Evolutionary conservation across 345 rosid species (phyloP).

Genomic region (Bretschneidera sinensis): DNA sequence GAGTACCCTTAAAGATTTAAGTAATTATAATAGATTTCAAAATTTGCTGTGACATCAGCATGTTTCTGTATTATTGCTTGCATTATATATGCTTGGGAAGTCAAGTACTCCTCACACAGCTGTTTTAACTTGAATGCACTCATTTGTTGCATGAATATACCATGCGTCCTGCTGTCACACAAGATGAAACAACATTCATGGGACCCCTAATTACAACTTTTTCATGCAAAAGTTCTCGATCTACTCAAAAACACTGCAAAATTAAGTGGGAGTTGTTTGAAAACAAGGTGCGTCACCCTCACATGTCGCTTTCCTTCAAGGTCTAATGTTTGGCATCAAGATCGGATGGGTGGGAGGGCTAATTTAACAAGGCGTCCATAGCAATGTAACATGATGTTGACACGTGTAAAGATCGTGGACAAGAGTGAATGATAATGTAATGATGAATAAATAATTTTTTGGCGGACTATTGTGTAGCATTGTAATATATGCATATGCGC

Average conservation of each 20-base stretch:
- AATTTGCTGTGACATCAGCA: no score
- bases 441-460: conserved; percentile 45
- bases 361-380: conserved; percentile 7
- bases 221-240: conserved; percentile 46
- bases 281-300: conserved; percentile 10
- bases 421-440: conserved; percentile 37
- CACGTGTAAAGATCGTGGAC: conserved; percentile 28
- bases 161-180: conserved; percentile 18
- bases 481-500: conserved; percentile 7
- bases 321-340: background rate
- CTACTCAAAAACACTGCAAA: conserved; percentile 35
- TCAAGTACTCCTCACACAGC: no score
- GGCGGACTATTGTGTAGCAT: conserved; percentile 1
- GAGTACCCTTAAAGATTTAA: no score
- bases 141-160: conserved; percentile 30
- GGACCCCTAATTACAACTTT: conserved; percentile 26
- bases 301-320: background rate
- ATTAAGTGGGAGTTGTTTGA: conserved; percentile 9
- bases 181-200: conserved; percentile 10
- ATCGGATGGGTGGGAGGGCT: conserved; percentile 35
- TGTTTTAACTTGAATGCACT: no score
- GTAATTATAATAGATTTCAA: no score
- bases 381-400: conserved; percentile 11
- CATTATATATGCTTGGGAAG: no score
- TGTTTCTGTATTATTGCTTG: no score